Base-by-base conservation (phyloP, 768 basidiomycete genomes). In the Brasilioporus rufonigricans region DNA sequence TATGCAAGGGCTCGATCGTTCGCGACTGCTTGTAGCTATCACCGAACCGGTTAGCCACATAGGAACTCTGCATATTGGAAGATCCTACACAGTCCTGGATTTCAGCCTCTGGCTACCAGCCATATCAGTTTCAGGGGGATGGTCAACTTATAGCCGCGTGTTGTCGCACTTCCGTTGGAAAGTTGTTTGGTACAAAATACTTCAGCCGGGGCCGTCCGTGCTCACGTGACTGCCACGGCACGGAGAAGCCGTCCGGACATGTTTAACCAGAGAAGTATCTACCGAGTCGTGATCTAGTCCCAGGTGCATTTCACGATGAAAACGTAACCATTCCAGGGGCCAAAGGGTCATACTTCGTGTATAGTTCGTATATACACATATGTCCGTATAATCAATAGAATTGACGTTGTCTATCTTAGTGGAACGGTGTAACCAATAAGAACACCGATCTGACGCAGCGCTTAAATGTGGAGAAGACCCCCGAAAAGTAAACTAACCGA, bases 1-100 rank as follows among this genome's bases (percentile, higher is more conserved):
- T 98, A 67, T 97, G 91, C 41, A 96, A 73, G 4, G 95, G 93
- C 35, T 79, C 81, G 50, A 93, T 85, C 13, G 81, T 77, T 50
- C 86, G 80, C 19, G 71, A 76, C 70, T 89, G 91, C 71, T 87
- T 88, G 73, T 89, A 93, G 29, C 91, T 93, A 52, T 27, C 16
- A 16, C 29, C 19, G 23, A 41, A 44, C 29, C 41, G 49, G 43
- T 68, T 24, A 70, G 63, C 19, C 6, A 31, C n/a, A 23, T 21
- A 7, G 27, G 21, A 26, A 13, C 16, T 23, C 36, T 19, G 21
- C 7, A 35, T 46, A 32, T 9, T 41, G 14, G 23, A 21, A 50
- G 32, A 24, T 14, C 49, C 18, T 56, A 70, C 67, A 40, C 16
- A 18, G 59, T 87, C 72, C 80, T 87, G 39, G 82, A 72, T 69